These are phyloP conservation scores for Candida gigantensis DNA, from an alignment of 1,139 yeast species.

Conservation along the genomic window DNA sequence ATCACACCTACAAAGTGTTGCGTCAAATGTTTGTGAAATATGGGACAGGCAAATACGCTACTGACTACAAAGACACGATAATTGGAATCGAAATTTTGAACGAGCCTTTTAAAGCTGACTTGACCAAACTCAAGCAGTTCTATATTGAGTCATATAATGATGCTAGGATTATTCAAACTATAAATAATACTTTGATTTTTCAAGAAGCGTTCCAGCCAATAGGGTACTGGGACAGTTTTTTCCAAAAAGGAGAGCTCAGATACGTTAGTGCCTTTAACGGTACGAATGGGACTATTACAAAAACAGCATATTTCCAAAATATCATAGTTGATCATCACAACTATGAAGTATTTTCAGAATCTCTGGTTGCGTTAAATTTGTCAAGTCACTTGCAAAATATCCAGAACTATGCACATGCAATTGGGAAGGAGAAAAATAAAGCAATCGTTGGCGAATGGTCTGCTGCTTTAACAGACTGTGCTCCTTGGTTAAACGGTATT, in stretches of 20 bases:
- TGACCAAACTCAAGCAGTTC: constrained; percentile 40
- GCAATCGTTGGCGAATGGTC: constrained; percentile 88
- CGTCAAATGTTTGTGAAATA: constrained; percentile 45
- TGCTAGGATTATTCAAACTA: constrained; percentile 33
- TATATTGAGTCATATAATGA: constrained; percentile 43
- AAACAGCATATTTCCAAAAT: constrained; percentile 28
- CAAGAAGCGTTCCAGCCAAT: constrained; percentile 60
- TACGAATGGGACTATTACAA: constrained; percentile 13
- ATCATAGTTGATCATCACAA: constrained; percentile 66
- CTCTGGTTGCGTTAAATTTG: constrained; percentile 34
- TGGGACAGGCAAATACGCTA: constrained; percentile 32
- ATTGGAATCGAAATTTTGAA: constrained; percentile 65
- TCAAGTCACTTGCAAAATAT: constrained; percentile 42
- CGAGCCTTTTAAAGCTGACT: constrained; percentile 57
- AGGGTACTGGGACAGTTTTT: constrained; percentile 52
- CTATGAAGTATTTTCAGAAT: constrained; percentile 55
- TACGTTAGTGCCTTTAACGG: constrained; percentile 9
- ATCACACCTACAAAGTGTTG: constrained; percentile 46
- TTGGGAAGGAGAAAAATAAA: constrained; percentile 46
- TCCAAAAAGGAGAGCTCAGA: constrained; percentile 27
- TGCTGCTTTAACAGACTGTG: constrained; percentile 93
- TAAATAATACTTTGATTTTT: constrained; percentile 50
- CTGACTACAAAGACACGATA: constrained; percentile 47
- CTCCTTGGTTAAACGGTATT: constrained; percentile 89
- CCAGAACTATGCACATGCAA: constrained; percentile 35